Base-by-base conservation (phyloP, 148 eudicot genomes). In the Vaccinium myrtillus region DNA sequence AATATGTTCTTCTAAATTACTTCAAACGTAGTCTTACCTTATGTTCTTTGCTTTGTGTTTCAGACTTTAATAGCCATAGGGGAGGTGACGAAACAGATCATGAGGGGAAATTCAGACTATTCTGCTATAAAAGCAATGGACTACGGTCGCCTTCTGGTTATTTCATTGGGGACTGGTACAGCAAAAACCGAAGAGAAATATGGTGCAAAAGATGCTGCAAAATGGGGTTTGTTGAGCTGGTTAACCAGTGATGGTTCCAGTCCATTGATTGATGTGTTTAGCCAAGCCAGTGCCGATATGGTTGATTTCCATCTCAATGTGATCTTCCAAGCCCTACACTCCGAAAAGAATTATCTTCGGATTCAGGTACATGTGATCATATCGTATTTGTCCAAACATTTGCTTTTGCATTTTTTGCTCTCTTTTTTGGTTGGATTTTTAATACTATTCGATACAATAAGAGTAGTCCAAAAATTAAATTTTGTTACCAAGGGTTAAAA, bases 251-350 rank as follows among this genome's bases (percentile, higher is more conserved):
- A 59, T 21, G 73, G 82, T 5, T 80, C 82, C 36, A 80, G 71
- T 15, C 82, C 82, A 19, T 58, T 80, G n/a, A 39, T 80, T 16
- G 82, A 80, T 59, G 71, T 61, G 70, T 80, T 43, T 80, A 80
- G 8, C 13, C 71, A 80, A 3, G 49, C 82, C 2, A 80, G 82
- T 18, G 43, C 82, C 6, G 82, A 80, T 43, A 59, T 80, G 82
- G 82, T 80, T 39, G 82, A 80, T 23, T 18, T 59, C 30, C 82
- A 80, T 59, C 73, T 80, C 1, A 58, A n/a, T 59, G 54, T 80
- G 53, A 27, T 80, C n/a, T 80, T 80, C 12, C 82, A 80, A 43
- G 82, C 82, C 82, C 82, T 80, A 3, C 82, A 80, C 11, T 58
- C 82, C 0, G 73, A 80, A 43, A 39, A 21, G 16, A 59, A 80